Evolutionary conservation across 768 basidiomycete species (phyloP).

Genomic region (Leccinum fibrillosum): DNA sequence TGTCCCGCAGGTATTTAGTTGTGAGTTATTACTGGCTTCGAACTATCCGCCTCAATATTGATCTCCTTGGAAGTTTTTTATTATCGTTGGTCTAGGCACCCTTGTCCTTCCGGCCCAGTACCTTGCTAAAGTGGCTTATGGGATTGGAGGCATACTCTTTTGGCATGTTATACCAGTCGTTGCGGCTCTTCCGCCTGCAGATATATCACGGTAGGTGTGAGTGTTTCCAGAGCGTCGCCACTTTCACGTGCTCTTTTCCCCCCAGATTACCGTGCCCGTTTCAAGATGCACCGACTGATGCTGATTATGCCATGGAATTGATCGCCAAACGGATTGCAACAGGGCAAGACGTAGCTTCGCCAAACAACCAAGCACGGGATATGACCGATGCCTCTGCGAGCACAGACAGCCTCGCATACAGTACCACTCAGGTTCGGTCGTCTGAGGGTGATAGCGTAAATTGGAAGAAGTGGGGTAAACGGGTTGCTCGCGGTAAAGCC

Average conservation of each 20-base stretch:
- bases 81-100: constrained; percentile 38
- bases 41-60: not conserved
- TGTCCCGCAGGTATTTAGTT: constrained; percentile 46
- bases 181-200: constrained; percentile 45
- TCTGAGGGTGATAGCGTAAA: constrained; percentile 31
- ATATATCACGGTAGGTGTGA: constrained; percentile 42
- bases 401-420: not conserved
- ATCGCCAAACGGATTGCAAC: constrained; percentile 57
- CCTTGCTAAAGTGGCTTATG: constrained; percentile 45
- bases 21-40: constrained; percentile 32
- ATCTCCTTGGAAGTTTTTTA: constrained; percentile 29
- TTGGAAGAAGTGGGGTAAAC: constrained; percentile 58
- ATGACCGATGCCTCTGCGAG: constrained; percentile 13
- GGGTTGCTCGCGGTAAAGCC: constrained; percentile 44
- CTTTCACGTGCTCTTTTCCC: constrained; percentile 1
- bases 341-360: constrained; percentile 42
- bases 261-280: constrained; percentile 47
- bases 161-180: constrained; percentile 64
- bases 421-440: not conserved
- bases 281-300: constrained; percentile 58
- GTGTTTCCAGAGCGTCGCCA: not conserved
- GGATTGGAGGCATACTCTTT: constrained; percentile 48
- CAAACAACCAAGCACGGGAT: constrained; percentile 17
- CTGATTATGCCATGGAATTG: constrained; percentile 68
- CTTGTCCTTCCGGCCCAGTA: constrained; percentile 48